A percentile compares a stretch with the other conserved stretches of the same genome.
phyloP scores from a whole-genome alignment of 768 basidiomycete species.

The Dacryopinax spathularia region DNA sequence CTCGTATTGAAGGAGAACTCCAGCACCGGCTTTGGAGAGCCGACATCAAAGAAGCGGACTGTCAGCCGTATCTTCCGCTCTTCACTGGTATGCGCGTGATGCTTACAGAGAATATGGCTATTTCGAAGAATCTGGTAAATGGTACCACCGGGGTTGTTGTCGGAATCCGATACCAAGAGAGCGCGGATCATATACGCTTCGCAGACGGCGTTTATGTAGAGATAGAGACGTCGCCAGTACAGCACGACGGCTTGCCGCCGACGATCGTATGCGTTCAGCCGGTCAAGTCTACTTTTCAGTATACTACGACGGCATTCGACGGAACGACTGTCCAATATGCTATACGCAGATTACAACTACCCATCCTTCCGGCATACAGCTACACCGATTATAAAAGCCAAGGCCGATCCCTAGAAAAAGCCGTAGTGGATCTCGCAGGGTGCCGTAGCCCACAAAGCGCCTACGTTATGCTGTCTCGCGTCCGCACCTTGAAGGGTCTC shows the following conservation, averaged over 20 bases:
- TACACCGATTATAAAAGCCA: constrained; percentile 23
- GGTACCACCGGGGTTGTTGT: not conserved
- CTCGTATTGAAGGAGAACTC: not conserved
- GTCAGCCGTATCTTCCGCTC: not conserved
- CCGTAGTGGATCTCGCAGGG: constrained; percentile 18
- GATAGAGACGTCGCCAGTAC: not conserved
- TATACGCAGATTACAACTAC: constrained; percentile 10
- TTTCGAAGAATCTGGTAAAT: not conserved
- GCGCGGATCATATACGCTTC: not conserved
- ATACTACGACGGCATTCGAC: not conserved
- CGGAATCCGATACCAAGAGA: not conserved
- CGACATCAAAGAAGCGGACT: not conserved
- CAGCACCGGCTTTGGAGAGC: not conserved
- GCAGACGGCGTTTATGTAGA: not conserved
- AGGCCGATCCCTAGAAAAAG: constrained; percentile 16
- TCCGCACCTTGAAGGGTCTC: constrained; percentile 15
- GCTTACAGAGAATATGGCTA: not conserved
- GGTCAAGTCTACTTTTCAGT: not conserved
- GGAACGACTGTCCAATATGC: not conserved
- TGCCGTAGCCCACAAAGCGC: constrained; percentile 14
- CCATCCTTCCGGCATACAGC: constrained; percentile 19
- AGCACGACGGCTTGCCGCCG: not conserved
- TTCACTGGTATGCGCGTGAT: constrained; percentile 5
- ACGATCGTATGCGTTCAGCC: not conserved
- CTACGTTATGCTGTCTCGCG: constrained; percentile 24